Conservation (phyloP, 805 yeast species). For the Grigorovia jiainica region DNA sequence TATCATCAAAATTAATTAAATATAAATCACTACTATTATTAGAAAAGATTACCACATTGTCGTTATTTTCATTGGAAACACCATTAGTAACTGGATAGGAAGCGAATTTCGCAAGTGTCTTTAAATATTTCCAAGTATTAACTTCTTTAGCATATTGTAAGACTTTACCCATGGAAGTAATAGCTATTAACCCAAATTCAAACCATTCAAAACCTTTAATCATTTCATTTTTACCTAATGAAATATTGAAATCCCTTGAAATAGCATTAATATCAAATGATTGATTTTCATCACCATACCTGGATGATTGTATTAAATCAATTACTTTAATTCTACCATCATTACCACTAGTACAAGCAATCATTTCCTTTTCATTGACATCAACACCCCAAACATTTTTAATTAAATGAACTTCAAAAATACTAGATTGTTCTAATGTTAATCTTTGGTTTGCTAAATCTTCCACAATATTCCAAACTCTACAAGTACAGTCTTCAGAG, state of each 20-base stretch:
- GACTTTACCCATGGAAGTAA: constrained; percentile 54
- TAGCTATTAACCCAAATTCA: constrained; percentile 35
- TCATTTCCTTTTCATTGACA: constrained; percentile 33
- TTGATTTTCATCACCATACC: constrained; percentile 25
- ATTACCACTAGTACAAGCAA: constrained; percentile 84
- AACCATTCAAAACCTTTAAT: constrained; percentile 53
- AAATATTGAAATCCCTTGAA: constrained; percentile 16
- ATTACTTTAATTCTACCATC: constrained; percentile 74
- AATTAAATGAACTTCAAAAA: constrained; percentile 68
- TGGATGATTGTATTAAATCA: constrained; percentile 34
- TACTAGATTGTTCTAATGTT: constrained; percentile 23
- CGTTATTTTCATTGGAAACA: constrained; percentile 18
- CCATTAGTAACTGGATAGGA: constrained; percentile 38
- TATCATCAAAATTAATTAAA: constrained; percentile 33
- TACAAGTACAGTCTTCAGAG: constrained; percentile 80
- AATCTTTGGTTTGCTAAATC: constrained; percentile 7
- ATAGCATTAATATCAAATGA: constrained; percentile 30
- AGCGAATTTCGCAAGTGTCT: constrained; percentile 20
- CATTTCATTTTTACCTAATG: constrained; percentile 39
- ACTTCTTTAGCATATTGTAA: constrained; percentile 21
- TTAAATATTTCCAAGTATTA: constrained; percentile 24
- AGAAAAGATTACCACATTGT: constrained; percentile 29
- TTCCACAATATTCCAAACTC: constrained; percentile 55
- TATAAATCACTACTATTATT: constrained; percentile 36
- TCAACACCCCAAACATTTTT: constrained; percentile 83